Base-by-base conservation (phyloP, 306 rosid species). In the Lagenaria siceraria region DNA sequence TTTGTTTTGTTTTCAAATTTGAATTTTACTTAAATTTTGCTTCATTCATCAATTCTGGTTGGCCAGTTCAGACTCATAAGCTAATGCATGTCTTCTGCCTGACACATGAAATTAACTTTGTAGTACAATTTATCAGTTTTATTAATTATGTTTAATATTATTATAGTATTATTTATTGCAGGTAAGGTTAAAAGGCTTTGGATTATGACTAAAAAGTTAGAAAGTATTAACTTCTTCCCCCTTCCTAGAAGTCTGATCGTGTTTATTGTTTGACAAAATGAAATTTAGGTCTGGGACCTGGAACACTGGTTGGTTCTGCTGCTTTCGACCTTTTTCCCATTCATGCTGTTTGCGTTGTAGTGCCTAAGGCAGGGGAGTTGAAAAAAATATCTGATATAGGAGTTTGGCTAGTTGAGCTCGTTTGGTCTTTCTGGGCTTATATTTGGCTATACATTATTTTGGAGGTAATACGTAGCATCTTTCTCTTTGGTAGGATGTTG, bases 361-460 rank as follows among this genome's bases (percentile, higher is more conserved):
- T 89, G 87, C 97, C 97, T 19, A 90, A 84, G 87, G 93, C 90
- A 78, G 97, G 97, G 78, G 91, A 90, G 85, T 83, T 88, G 83
- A 92, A 90, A 83, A 95, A 95, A 88, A 95, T 95, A 82, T 83
- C 97, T 76, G 98, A 95, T 51, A 14, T 92, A 77, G 97, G 98
- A 79, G 98, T 95, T 54, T 95, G 98, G 97, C 83, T 95, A 35
- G 97, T 95, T 85, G 98, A 95, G 83, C 87, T 95, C 55, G 86
- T 88, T 82, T 95, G 98, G 98, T 95, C 98, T 35, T 95, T 92
- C 79, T 95, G 98, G 98, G 98, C 98, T 75, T 95, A 95, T 84
- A 53, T 89, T 83, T 95, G 98, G 98, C 83, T 95, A 55, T 95
- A 95, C 78, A 92, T 95, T 62, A 95, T 95, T 84, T 84, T 94